These are phyloP conservation scores for Prunella vulgaris DNA, from an alignment of 257 asterid species.

Conservation along the genomic window DNA sequence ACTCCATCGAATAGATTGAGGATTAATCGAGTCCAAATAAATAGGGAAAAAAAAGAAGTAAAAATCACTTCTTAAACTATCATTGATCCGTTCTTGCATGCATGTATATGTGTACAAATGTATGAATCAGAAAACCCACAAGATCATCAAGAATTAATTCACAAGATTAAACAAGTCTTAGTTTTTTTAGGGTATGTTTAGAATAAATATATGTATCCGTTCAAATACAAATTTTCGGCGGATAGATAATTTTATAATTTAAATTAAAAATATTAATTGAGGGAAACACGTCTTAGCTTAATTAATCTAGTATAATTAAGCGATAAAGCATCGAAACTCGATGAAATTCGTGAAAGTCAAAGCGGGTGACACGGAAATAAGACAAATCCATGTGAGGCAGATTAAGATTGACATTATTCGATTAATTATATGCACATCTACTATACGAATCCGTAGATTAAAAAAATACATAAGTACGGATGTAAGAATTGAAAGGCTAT, in stretches of 20 bases:
- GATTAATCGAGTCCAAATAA: neutral
- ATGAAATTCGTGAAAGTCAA: neutral
- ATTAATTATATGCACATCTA: neutral
- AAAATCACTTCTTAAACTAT: no score
- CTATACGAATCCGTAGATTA: neutral
- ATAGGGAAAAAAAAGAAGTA: no score
- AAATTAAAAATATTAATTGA: no score
- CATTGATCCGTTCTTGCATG: no score
- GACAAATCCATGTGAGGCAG: constrained; percentile 21
- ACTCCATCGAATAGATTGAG: neutral
- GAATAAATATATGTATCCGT: no score
- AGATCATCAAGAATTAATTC: neutral
- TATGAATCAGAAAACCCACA: neutral
- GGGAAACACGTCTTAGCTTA: neutral
- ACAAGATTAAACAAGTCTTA: neutral
- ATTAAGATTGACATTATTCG: neutral
- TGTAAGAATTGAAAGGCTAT: neutral
- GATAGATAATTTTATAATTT: no score
- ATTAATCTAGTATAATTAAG: neutral
- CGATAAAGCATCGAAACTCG: neutral
- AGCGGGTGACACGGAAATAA: neutral
- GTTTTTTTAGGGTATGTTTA: neutral
- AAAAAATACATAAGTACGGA: neutral
- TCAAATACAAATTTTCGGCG: no score
- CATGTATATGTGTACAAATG: neutral